Evolutionary conservation across 179 eudicot species (phyloP), one percentile per base, ranked within the genome.

Genomic region (Amaranthus tricolor): DNA sequence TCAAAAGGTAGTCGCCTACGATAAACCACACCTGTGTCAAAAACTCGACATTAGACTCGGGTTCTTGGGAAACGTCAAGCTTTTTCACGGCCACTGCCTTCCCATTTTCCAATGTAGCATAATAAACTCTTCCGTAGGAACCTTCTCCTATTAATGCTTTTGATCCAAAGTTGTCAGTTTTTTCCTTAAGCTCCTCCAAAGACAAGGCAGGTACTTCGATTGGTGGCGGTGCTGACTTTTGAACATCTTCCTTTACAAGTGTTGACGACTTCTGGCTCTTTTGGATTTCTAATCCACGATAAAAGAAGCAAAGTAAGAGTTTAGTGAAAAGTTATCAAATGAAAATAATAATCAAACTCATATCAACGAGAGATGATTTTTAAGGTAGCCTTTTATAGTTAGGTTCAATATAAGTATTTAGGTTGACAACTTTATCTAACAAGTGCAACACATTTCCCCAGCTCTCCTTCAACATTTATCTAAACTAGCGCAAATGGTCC

Each of bases 81-180:
- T 88, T 88, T 61, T 88, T 88, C 15, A 88, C 81, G 56, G 92
- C 87, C 63, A 83, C 89, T 48, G 82, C 74, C 74, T 81, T 86
- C 10, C 81, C 90, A 82, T 74, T 85, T 53, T 80, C 82, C 79
- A 88, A 74, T 50, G 82, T 82, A 59, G 88, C 89, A 77, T 74
- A 86, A 66, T 86, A 88, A 31, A 85, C 89, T 73, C 92, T 78
- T 79, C 92, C 92, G 80, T 88, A 86, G 13, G 92, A 88, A n/a
- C 92, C 89, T 80, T 88, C 89, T 17, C 89, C 92, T 66, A 88
- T 88, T 70, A 88, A 82, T 6, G 89, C 83, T 79, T 86, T 81
- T 47, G 90, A 87, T 16, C 90, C 90, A 78, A 87, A 87, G 73
- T 82, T 80, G 59, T 83, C 85, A 55, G 88, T 87, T 74, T 85